Conservation (phyloP, 192 early-diverging fungal genomes). For the Coemansia sp. region DNA sequence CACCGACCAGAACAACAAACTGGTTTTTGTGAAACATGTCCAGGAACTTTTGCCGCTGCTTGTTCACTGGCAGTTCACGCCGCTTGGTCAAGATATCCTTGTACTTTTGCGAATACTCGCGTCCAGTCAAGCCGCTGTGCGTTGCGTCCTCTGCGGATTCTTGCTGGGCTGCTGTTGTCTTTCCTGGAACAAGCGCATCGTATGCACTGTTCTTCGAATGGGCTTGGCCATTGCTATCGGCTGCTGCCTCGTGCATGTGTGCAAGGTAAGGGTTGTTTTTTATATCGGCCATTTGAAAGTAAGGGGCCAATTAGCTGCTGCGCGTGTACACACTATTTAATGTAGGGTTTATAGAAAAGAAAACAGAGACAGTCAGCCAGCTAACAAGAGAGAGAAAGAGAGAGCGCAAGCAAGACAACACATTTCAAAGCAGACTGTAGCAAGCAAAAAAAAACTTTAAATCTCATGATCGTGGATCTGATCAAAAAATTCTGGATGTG, state of each 20-base stretch:
- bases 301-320: neutral
- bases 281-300: conserved; percentile 27
- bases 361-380: too few species aligned
- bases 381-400: neutral
- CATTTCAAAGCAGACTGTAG: neutral
- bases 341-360: neutral
- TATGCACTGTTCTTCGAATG: conserved; percentile 20
- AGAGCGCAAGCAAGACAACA: neutral
- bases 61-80: conserved; percentile 89
- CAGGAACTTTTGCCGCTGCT: conserved; percentile 89
- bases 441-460: neutral
- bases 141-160: conserved; percentile 71
- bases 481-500: neutral
- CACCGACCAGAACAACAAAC: conserved; percentile 92
- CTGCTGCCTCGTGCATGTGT: conserved; percentile 40
- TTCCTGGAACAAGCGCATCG: conserved; percentile 31
- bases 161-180: conserved; percentile 76
- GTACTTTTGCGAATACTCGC: conserved; percentile 80
- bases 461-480: neutral
- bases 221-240: neutral
- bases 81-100: conserved; percentile 81
- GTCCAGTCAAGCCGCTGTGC: conserved; percentile 80
- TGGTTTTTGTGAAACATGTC: conserved; percentile 92
- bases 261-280: conserved; percentile 52
- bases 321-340: too few species aligned